phyloP scores from a whole-genome alignment of 768 basidiomycete genomes.

The Myochromella boudieri region DNA sequence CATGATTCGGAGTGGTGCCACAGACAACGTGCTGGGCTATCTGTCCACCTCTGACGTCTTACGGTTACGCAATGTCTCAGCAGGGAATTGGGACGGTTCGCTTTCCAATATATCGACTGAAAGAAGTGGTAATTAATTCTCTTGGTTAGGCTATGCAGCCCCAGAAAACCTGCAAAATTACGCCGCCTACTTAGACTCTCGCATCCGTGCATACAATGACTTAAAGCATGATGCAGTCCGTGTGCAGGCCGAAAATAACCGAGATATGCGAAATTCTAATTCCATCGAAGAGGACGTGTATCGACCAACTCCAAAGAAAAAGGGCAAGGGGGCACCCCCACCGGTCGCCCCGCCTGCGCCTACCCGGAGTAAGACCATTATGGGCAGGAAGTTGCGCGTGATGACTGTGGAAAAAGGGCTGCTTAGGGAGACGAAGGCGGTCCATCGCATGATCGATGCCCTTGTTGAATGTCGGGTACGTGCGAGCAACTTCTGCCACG shows the following conservation, averaged over 20 bases:
- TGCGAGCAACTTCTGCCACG: constrained; percentile 14
- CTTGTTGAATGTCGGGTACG: constrained; percentile 86
- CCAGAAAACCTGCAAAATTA: constrained; percentile 88
- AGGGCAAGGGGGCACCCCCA: constrained; percentile 25
- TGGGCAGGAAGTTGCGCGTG: constrained; percentile 80
- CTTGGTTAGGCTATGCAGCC: constrained; percentile 69
- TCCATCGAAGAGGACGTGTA: constrained; percentile 60
- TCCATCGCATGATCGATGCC: constrained; percentile 87
- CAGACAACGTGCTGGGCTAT: constrained; percentile 87
- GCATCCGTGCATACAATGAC: constrained; percentile 86
- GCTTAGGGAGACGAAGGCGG: constrained; percentile 85
- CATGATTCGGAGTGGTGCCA: constrained; percentile 96
- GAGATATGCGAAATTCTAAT: constrained; percentile 71
- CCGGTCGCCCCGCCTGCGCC: constrained; percentile 29
- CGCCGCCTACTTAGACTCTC: constrained; percentile 82
- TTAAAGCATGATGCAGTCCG: constrained; percentile 93
- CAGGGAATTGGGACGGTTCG: constrained; percentile 86
- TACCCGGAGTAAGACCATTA: constrained; percentile 71
- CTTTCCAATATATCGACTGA: constrained; percentile 1
- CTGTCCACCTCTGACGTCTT: constrained; percentile 83
- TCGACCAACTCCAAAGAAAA: constrained; percentile 27
- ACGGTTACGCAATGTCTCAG: constrained; percentile 76
- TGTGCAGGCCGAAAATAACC: constrained; percentile 91
- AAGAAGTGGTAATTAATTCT: neutral
- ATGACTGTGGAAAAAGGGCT: constrained; percentile 97